Conservation (phyloP, 1,284 basidiomycete species). For the Leucoagaricus sp. region DNA sequence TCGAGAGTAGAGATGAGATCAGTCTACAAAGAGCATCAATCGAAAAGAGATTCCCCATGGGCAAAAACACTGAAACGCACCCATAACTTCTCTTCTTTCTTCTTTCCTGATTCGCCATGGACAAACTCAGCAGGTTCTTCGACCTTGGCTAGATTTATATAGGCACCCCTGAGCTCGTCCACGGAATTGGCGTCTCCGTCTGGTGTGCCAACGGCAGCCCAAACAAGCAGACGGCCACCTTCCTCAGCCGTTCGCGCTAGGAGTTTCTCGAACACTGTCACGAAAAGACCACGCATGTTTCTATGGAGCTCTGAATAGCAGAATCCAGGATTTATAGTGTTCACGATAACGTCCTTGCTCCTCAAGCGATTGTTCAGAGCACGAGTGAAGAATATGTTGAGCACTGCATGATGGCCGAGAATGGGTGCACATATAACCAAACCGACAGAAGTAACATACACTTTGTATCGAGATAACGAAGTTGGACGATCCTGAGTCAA, state of each 20-base stretch:
- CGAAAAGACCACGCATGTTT: conserved; percentile 16
- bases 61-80: conserved; percentile 28
- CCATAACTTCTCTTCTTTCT: conserved; percentile 43
- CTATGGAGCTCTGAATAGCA: conserved; percentile 45
- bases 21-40: conserved; percentile 20
- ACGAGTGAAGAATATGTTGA: conserved; percentile 44
- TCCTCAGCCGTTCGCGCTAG: conserved; percentile 39
- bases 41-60: background rate
- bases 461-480: conserved; percentile 35
- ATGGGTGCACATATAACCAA: conserved; percentile 4
- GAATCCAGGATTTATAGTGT: conserved; percentile 46
- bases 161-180: conserved; percentile 43
- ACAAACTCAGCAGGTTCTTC: conserved; percentile 47
- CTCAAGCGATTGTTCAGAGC: conserved; percentile 38
- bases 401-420: conserved; percentile 35
- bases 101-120: conserved; percentile 40
- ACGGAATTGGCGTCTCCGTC: conserved; percentile 32
- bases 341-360: conserved; percentile 35
- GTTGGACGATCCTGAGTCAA: conserved; percentile 18
- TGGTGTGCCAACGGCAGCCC: conserved; percentile 36
- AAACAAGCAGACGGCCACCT: conserved; percentile 44
- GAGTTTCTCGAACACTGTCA: conserved; percentile 26
- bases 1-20: conserved; percentile 34
- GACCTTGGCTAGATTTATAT: conserved; percentile 28
- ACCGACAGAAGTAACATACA: conserved; percentile 24